phyloP scores from a whole-genome alignment of 768 basidiomycete species.

The Plicaturopsis crispa region DNA sequence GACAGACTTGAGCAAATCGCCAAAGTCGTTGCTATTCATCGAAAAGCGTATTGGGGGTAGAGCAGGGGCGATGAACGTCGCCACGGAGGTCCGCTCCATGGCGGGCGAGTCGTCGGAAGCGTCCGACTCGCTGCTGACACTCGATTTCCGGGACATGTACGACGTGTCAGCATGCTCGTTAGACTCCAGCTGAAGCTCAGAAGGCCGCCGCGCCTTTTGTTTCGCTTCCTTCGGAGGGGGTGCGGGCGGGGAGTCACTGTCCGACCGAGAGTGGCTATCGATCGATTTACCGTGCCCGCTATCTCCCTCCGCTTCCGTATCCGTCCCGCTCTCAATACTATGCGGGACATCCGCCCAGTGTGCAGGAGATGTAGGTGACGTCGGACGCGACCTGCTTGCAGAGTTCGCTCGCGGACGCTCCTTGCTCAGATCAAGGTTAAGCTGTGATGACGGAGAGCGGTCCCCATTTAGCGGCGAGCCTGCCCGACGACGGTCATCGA shows the following conservation, averaged over 20 bases:
- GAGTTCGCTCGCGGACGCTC: slow-evolving; percentile 20
- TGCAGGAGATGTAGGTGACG: slow-evolving; percentile 57
- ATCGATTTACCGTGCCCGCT: slow-evolving; percentile 22
- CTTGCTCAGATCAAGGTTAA: slow-evolving; percentile 22
- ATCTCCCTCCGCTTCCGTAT: slow-evolving; percentile 53
- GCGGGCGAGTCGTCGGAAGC: slow-evolving; percentile 42
- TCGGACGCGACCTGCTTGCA: slow-evolving; percentile 35
- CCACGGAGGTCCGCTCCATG: slow-evolving; percentile 57
- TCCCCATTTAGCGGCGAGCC: slow-evolving; percentile 10
- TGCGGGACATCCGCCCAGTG: slow-evolving; percentile 66
- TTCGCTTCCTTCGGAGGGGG: slow-evolving; percentile 37
- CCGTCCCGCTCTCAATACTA: slow-evolving; percentile 66
- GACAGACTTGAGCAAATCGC: slow-evolving; percentile 58
- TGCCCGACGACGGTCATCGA: slow-evolving; percentile 16
- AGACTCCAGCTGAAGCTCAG: slow-evolving; percentile 19
- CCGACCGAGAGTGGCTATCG: slow-evolving; percentile 9
- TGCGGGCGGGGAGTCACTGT: slow-evolving; percentile 29
- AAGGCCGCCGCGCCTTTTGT: slow-evolving; percentile 14
- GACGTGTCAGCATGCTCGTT: neutral
- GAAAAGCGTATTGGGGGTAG: slow-evolving; percentile 91
- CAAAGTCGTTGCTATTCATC: slow-evolving; percentile 76
- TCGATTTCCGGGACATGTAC: slow-evolving; percentile 17
- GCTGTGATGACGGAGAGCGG: slow-evolving; percentile 9
- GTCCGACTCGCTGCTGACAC: slow-evolving; percentile 24
- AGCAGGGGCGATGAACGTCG: slow-evolving; percentile 82